Conservation (phyloP, 108 stramenopile species). For the Cyclotella baltica region DNA sequence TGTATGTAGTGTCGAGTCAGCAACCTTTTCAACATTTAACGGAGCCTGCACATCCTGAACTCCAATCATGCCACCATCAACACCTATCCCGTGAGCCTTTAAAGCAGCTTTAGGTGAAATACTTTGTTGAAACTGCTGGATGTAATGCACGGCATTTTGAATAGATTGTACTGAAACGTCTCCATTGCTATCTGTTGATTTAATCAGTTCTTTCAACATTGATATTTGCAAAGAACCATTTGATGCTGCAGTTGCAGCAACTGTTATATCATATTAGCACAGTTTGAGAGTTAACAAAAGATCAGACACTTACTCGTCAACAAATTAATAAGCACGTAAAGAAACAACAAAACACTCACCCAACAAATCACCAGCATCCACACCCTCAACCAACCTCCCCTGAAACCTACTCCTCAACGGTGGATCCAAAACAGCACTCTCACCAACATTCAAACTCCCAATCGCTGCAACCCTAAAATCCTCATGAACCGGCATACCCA, state of each 20-base stretch:
- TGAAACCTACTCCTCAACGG: conserved; percentile 86
- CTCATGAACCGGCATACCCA: conserved; percentile 59
- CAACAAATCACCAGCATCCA: conserved; percentile 49
- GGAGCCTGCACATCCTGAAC: conserved; percentile 32
- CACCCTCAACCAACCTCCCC: conserved; percentile 41
- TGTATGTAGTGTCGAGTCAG: background rate
- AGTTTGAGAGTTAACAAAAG: too few species aligned
- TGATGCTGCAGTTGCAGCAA: conserved; percentile 40
- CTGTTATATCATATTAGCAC: background rate
- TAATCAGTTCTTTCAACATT: conserved; percentile 38
- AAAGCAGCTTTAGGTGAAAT: conserved; percentile 41
- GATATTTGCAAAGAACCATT: conserved; percentile 25
- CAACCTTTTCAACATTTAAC: conserved; percentile 3
- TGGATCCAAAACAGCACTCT: conserved; percentile 74
- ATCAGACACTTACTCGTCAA: too few species aligned
- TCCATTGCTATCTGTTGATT: conserved; percentile 27
- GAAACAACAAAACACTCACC: background rate
- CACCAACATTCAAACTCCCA: conserved; percentile 55
- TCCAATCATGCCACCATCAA: conserved; percentile 42
- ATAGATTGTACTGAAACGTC: conserved; percentile 45
- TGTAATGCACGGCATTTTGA: conserved; percentile 47
- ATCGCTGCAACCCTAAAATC: conserved; percentile 88
- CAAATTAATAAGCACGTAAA: background rate
- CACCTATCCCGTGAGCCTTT: conserved; percentile 49
- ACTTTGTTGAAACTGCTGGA: conserved; percentile 31